phyloP scores from a whole-genome alignment of 805 yeast genomes.

The Candida fluviatilis region DNA sequence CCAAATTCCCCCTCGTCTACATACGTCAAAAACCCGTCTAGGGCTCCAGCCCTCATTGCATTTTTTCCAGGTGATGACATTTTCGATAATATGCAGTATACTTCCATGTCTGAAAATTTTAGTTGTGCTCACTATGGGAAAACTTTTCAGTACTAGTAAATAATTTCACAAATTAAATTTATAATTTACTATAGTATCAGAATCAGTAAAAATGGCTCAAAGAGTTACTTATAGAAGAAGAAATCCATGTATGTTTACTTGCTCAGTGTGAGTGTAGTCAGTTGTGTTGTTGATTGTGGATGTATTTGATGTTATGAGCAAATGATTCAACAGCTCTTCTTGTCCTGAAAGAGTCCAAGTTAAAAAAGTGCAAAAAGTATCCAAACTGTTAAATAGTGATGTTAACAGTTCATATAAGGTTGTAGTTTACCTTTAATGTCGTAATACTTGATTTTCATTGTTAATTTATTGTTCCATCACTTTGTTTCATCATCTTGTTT shows the following conservation, averaged over 20 bases:
- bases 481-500: too few species aligned
- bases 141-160: background rate
- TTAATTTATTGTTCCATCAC: too few species aligned
- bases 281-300: background rate
- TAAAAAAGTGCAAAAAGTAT: too few species aligned
- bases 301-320: background rate
- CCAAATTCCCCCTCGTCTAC: too few species aligned
- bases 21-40: too few species aligned
- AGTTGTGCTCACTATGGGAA: background rate
- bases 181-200: constrained; percentile 1
- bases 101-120: background rate
- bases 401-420: too few species aligned
- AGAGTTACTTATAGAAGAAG: constrained; percentile 99
- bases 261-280: too few species aligned
- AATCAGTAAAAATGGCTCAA: constrained; percentile 77
- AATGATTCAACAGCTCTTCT: too few species aligned
- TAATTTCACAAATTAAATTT: background rate
- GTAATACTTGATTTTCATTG: too few species aligned
- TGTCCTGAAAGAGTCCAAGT: too few species aligned
- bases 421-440: too few species aligned
- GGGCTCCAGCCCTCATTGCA: constrained; percentile 6
- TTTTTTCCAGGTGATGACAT: constrained; percentile 5
- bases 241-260: constrained; percentile 69
- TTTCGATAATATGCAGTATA: background rate
- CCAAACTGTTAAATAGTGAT: too few species aligned